phyloP scores from a whole-genome alignment of 176 grass and related monocot species.

The Phragmites australis region DNA sequence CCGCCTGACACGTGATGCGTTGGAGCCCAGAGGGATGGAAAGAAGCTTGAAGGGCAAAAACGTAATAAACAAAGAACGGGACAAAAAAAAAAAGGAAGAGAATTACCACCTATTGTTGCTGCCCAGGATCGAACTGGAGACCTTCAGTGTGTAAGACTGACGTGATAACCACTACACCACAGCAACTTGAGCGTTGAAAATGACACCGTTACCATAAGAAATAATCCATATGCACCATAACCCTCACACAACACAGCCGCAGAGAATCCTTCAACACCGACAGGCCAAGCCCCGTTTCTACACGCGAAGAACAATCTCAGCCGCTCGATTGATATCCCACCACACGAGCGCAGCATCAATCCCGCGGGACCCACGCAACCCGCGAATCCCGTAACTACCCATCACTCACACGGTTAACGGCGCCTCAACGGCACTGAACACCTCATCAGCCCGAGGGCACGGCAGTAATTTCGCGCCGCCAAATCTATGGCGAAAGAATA shows the following conservation, averaged over 20 bases:
- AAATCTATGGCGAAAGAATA: conserved; percentile 12
- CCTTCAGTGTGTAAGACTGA: conserved; percentile 81
- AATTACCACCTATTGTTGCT: conserved; percentile 53
- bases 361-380: not conserved
- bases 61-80: too few species aligned
- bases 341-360: not conserved
- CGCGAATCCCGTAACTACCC: conserved; percentile 34
- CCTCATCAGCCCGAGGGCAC: not conserved
- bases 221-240: too few species aligned
- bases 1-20: too few species aligned
- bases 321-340: conserved; percentile 1
- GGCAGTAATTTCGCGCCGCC: not conserved
- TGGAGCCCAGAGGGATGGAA: too few species aligned
- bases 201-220: too few species aligned
- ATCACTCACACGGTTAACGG: not conserved
- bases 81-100: too few species aligned
- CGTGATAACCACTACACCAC: conserved; percentile 90
- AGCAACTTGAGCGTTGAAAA: conserved; percentile 36
- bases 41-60: too few species aligned
- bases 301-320: not conserved
- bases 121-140: conserved; percentile 88
- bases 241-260: not conserved
- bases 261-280: conserved; percentile 11
- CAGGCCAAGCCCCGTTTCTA: not conserved
- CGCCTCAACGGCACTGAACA: not conserved